phyloP scores from a whole-genome alignment of 148 eudicot genomes.

The Rhododendron simsii region DNA sequence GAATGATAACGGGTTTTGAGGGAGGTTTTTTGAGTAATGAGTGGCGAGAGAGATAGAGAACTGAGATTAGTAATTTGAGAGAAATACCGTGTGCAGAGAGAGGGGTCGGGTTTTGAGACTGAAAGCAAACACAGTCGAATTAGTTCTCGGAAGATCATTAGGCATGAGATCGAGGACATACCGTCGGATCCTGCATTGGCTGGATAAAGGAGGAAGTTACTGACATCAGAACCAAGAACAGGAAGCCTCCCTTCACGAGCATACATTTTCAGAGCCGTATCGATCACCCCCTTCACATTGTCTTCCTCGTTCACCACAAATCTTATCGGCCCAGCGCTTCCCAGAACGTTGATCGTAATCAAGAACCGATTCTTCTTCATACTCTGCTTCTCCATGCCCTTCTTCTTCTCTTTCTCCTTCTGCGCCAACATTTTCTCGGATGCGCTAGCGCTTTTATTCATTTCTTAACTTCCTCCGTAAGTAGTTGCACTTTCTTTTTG shows the following conservation, averaged over 20 bases:
- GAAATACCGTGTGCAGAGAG: no score
- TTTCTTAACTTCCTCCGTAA: background rate
- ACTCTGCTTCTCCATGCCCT: constrained; percentile 6
- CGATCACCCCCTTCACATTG: constrained; percentile 36
- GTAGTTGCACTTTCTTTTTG: background rate
- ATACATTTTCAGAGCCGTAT: constrained; percentile 51
- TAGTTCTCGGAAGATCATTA: background rate
- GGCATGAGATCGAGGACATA: constrained; percentile 11
- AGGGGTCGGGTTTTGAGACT: no score
- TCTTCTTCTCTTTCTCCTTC: constrained; percentile 27
- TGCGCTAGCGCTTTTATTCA: background rate
- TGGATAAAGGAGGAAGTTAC: constrained; percentile 45
- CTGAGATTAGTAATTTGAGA: no score
- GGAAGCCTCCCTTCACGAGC: constrained; percentile 76
- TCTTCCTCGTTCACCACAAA: constrained; percentile 64
- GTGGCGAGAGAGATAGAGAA: no score
- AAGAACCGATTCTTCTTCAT: constrained; percentile 45
- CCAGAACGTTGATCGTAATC: constrained; percentile 58
- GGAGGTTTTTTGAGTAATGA: no score
- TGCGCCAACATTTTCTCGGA: constrained; percentile 29
- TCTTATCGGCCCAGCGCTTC: constrained; percentile 65
- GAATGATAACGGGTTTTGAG: no score
- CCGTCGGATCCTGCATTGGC: constrained; percentile 51
- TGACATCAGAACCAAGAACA: constrained; percentile 47
- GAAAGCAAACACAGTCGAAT: background rate